Base-by-base conservation (phyloP, 371 early-diverging fungal genomes). In the Apophysomyces ossiformis region DNA sequence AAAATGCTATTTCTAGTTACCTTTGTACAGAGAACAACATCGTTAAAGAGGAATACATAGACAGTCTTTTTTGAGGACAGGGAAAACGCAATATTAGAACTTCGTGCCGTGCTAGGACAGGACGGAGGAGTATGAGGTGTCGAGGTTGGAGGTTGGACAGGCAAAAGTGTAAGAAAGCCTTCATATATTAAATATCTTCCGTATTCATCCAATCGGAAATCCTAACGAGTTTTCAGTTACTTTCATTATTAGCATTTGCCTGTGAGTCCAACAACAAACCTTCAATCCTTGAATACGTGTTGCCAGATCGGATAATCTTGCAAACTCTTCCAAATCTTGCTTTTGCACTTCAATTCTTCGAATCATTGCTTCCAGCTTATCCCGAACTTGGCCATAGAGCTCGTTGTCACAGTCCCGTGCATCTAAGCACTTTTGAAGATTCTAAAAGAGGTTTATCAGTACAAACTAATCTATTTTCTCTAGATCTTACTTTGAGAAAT, bases 11-110 rank as follows among this genome's bases (percentile, higher is more conserved):
- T 50, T 21, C 21, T 32, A 8, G 61, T 65, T 71, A 76, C 75
- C 63, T 67, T 73, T n/a, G 81, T 80, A 44, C 75, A 80, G 0
- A 80, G 64, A 37, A 80, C 69, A 16, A 75, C 58, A 18, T 80
- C 77, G 37, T 80, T 77, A 41, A 80, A 80, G 21, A 80, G 60
- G 62, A 80, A 80, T 1, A 75, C 81, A 58, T 80, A 80, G 61
- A 72, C 57, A 36, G 63, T 44, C 32, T 66, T 64, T 41, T 44
- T 70, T 37, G 63, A 61, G 58, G 60, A 67, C 64, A 37, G 43
- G 56, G 50, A 73, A 65, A 7, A 68, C 37, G 11, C 61, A 18
- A 4, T 44, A 57, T 18, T 50, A 32, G 39, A 41, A 7, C 21
- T n/a, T 21, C 21, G 65, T 61, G 47, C n/a, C 11, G 32, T 39